Base-by-base conservation (phyloP, 2,329 filamentous ascomycete genomes). In the Celoporthe dispersa region DNA sequence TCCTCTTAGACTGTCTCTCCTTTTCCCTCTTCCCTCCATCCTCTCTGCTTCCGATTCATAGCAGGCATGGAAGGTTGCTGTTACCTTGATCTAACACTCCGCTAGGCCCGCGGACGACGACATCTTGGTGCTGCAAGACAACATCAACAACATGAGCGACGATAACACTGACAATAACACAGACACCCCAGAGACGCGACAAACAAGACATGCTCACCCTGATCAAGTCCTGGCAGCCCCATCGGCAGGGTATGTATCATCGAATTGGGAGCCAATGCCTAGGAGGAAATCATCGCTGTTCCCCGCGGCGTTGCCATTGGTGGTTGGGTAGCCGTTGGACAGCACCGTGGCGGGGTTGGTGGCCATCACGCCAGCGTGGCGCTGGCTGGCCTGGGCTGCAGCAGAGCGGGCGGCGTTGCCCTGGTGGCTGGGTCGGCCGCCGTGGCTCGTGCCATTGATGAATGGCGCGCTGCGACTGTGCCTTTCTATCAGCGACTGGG, bases 191-290 rank as follows among this genome's bases (percentile, higher is more conserved):
- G 9, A 31, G 4, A 12, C 5, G 51, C 9, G 51, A 0, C 25
- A 16, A 14, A 48, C 44, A n/a, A 48, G 44, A 48, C 8, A 3
- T 48, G 14, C 22, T 48, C 28, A 16, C 31, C 55, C 5, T 14
- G 25, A 35, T 59, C 55, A 59, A 31, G 6, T 59, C 7, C 55
- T 33, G 19, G 28, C 5, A 35, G 55, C 25, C 31, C 55, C 11
- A 14, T 59, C 3, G 55, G 55, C 8, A 19, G 55, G 31, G 55
- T 59, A 0, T 22, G 16, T 6, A 33, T 16, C 14, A 33, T 59
- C 55, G 16, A 59, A 59, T 5, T 59, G 55, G 22, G 55, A 59
- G 28, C 55, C 55, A 31, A 59, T 22, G 55, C 55, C 55, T 31
- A 59, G 14, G 55, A 59, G 55, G 16, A 35, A 9, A 0, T 33